Base-by-base conservation (phyloP, 805 yeast species). In the Dipodascus geniculatus region DNA sequence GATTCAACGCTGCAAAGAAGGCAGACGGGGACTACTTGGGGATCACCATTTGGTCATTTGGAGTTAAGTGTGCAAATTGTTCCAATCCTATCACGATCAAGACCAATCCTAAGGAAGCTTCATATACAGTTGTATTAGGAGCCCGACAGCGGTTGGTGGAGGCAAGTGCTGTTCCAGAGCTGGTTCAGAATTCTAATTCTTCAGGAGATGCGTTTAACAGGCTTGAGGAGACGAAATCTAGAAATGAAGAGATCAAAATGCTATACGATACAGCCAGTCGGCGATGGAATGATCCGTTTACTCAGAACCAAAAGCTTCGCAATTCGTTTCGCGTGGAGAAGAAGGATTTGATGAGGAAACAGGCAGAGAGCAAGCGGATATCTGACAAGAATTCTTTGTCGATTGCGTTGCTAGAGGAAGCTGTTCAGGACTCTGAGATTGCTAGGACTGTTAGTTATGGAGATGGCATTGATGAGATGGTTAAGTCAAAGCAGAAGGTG, bases 1-100 rank as follows among this genome's bases (percentile, higher is more conserved):
- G 70, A 20, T 67, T 54, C 56, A 67, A 67, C 53, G 71, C 70
- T 3, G 64, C 58, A 48, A 67, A 67, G 56, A 55, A 56, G n/a
- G 57, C 55, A 42, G 52, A 53, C 22, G 71, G 71, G 2, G 49
- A 49, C 35, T 67, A 66, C 42, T 61, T 57, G 24, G 52, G 67
- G 14, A 62, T 65, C 17, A 61, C 67, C 11, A 61, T 67, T 2
- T 67, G 62, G 57, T 54, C 57, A 3, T 67, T 67, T 47, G 44
- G 56, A 8, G 50, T 67, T 44, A 64, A 65, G 38, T 67, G 70
- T 44, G 62, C 56, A 3, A 49, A 55, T 14, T 67, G 70, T 51
- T 48, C 58, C 8, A 57, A 61, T 31, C 23, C 19, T 6, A 53
- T 65, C 22, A 64, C 56, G 28, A 64, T 67, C 22, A 54, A 58